These are phyloP conservation scores for Adansonia rubrostipa DNA, from an alignment of 441 rosid genomes.

Conservation along the genomic window DNA sequence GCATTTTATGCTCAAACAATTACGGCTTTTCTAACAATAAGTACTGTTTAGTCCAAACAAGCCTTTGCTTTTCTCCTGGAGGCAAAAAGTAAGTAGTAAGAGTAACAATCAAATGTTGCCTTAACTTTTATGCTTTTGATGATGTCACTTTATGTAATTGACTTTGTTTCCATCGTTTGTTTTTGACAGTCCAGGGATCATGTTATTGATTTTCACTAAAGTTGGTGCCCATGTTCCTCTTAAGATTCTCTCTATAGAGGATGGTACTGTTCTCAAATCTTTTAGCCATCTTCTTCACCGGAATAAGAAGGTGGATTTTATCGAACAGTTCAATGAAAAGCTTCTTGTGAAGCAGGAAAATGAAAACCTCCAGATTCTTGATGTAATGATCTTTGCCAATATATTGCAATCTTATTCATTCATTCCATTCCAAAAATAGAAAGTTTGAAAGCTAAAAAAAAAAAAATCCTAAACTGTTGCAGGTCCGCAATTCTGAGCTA, in stretches of 20 bases:
- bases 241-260: slow-evolving; percentile 82
- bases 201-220: slow-evolving; percentile 75
- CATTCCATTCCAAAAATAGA: not conserved
- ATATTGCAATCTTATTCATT: slow-evolving; percentile 14
- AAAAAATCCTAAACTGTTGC: slow-evolving; percentile 10
- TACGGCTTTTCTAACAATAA: not conserved
- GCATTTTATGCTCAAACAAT: not conserved
- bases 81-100: not conserved
- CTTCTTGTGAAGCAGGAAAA: slow-evolving; percentile 90
- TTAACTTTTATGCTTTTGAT: not conserved
- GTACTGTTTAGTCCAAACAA: not conserved
- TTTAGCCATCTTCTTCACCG: slow-evolving; percentile 81
- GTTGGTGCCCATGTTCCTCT: slow-evolving; percentile 68
- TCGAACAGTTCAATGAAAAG: slow-evolving; percentile 83
- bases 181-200: slow-evolving; percentile 73
- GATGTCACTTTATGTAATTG: not conserved
- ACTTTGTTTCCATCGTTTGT: not conserved
- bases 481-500: slow-evolving; percentile 70
- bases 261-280: slow-evolving; percentile 79
- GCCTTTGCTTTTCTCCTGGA: not conserved
- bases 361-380: slow-evolving; percentile 85
- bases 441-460: not conserved
- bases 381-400: slow-evolving; percentile 42
- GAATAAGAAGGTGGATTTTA: slow-evolving; percentile 84
- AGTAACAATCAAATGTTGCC: not conserved